Base-by-base conservation (phyloP, 1,284 basidiomycete genomes). In the Sparassis latifolia region DNA sequence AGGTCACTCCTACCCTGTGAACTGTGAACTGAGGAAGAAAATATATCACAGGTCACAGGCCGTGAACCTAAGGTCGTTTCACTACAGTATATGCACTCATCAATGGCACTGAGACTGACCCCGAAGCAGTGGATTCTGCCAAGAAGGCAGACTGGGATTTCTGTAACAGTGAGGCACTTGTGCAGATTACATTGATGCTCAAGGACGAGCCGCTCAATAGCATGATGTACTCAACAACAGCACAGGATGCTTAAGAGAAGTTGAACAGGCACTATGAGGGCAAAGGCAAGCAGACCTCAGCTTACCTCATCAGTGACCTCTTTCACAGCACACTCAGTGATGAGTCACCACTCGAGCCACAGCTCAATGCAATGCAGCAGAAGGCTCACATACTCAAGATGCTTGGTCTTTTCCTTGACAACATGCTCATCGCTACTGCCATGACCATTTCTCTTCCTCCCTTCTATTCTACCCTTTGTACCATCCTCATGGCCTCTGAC, bases 121-220 rank as follows among this genome's bases (percentile, higher is more conserved):
- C 52, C 31, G 42, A 27, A 31, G 20, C 10, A 6, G 27, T 27
- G 28, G 20, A 27, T 28, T 5, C 40, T 27, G 28, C 20, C 9
- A 5, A 5, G 27, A 6, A 9, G 7, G 28, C 7, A 10, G 46
- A 53, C 6, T 51, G 45, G 45, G 20, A 30, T 3, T 32, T 20
- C 5, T 31, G 41, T 4, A 50, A 56, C 39, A 48, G 47, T n/a
- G 55, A 55, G 31, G 55, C 59, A 7, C 20, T 44, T 28, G 51
- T 47, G 42, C 60, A 62, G 33, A 58, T 62, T 49, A 56, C 51
- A 7, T 52, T 60, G 12, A 62, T 52, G 20, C 50, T 61, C 28
- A 52, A 54, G 30, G 58, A 59, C 42, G 53, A 55, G 37, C 59
- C 55, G 2, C 55, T 59, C 20, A 53, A 50, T 40, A 43, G 57